Evolutionary conservation across 495 filamentous ascomycete genomes (phyloP).

Genomic region (Penicillium crystallinum): DNA sequence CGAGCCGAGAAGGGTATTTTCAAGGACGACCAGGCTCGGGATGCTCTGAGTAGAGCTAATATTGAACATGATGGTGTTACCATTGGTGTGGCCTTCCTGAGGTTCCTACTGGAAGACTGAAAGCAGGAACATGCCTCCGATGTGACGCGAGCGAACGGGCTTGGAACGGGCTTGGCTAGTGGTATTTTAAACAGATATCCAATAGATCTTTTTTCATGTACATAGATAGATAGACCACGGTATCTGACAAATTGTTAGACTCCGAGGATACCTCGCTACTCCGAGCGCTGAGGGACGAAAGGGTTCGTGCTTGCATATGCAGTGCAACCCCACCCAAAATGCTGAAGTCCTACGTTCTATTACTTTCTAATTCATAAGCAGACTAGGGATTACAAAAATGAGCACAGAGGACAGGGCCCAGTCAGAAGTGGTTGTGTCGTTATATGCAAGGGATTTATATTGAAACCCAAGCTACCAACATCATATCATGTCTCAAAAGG

Average conservation of each 20-base stretch:
- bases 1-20: conserved; percentile 63
- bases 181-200: neutral
- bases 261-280: too few relatives aligned
- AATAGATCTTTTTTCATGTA: neutral
- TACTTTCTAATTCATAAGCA: too few relatives aligned
- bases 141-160: neutral
- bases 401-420: neutral
- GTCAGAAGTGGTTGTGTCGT: neutral
- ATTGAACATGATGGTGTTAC: conserved; percentile 70
- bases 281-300: neutral
- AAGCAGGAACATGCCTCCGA: conserved; percentile 1
- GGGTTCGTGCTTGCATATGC: neutral
- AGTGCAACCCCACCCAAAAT: neutral
- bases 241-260: neutral
- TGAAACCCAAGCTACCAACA: neutral
- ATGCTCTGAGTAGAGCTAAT: conserved; percentile 59
- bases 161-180: neutral
- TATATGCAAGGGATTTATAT: neutral
- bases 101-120: conserved; percentile 59
- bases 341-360: too few relatives aligned
- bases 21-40: conserved; percentile 53
- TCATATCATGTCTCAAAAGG: neutral
- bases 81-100: conserved; percentile 65
- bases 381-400: neutral
- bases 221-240: neutral